Conservation (phyloP, 805 yeast genomes). For the Hanseniaspora guilliermondii region DNA sequence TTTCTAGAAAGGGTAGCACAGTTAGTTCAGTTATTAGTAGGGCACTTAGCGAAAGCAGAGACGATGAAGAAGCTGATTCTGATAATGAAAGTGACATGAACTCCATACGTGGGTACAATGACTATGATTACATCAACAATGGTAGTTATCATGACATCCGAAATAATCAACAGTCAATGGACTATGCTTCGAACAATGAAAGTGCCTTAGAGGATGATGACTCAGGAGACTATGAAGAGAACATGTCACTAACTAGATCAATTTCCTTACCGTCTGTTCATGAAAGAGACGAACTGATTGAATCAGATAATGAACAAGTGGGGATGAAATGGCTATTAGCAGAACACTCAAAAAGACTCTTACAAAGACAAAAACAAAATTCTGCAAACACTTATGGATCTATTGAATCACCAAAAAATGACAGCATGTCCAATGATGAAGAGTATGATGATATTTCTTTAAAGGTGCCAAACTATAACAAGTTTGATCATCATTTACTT, state of each 20-base stretch:
- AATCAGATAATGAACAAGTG: slow-evolving; percentile 13
- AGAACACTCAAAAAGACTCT: slow-evolving; percentile 31
- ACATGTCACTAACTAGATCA: slow-evolving; percentile 31
- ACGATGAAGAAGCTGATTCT: neutral
- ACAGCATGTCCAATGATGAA: neutral
- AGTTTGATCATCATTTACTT: slow-evolving; percentile 7
- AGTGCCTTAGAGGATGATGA: neutral
- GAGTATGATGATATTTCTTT: slow-evolving; percentile 14
- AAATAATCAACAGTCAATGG: neutral
- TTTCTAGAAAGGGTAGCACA: neutral
- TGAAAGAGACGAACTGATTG: slow-evolving; percentile 22
- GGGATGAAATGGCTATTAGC: slow-evolving; percentile 31
- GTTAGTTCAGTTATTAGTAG: neutral
- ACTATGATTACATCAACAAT: neutral
- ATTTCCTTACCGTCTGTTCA: slow-evolving; percentile 32
- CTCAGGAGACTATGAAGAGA: slow-evolving; percentile 18
- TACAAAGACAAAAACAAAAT: slow-evolving; percentile 16
- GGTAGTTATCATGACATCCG: neutral
- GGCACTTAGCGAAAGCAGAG: neutral
- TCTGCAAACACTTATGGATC: slow-evolving; percentile 16
- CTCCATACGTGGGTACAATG: neutral
- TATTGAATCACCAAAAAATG: neutral
- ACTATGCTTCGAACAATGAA: neutral
- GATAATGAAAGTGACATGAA: neutral
- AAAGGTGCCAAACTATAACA: slow-evolving; percentile 7